Base-by-base conservation (phyloP, 495 filamentous ascomycete species). In the Glonium stellatum region DNA sequence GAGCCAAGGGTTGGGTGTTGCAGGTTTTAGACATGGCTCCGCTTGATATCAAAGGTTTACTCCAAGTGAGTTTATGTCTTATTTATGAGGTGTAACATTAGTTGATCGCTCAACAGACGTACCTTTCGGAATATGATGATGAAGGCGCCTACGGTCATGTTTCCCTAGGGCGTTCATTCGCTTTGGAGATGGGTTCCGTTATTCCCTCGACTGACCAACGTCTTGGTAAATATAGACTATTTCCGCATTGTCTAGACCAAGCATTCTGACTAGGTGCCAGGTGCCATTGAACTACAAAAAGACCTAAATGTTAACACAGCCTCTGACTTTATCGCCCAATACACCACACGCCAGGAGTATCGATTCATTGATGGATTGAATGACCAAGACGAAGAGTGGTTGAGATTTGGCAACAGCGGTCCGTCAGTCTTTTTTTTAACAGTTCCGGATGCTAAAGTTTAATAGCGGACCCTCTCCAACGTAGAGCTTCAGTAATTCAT, bases 301-400 rank as follows among this genome's bases (percentile, higher is more conserved):
- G 80, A 83, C 34, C 82, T 80, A 19, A 83, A 83, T 49, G 84
- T 95, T 62, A 93, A 97, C 66, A 86, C 91, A 13, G 92, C 90
- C 12, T 97, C 92, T 13, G 91, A 96, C 70, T 96, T 98, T 65
- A 86, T 97, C 69, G 88, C 91, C 35, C 90, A 97, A 69, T 97
- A 97, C 68, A 97, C 92, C n/a, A 93, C 88, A 22, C 88, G 93
- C 9, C 95, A 97, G 69, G 90, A 90, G 65, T 97, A 97, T 70
- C 83, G 88, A 31, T 88, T 88, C 61, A 81, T 86, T 13, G 89
- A 95, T 67, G 75, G 83, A 11, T 69, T 86, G 42, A 80, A 84
- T 11, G 83, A 84, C 41, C 78, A 84, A 61, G 80, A 81, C 54
- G 71, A 75, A 53, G 85, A 89, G 58, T 81, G 84, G 79, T 64